These are phyloP conservation scores for Plasmodium knowlesi DNA, from an alignment of 169 alveolate genomes.

Conservation along the genomic window DNA sequence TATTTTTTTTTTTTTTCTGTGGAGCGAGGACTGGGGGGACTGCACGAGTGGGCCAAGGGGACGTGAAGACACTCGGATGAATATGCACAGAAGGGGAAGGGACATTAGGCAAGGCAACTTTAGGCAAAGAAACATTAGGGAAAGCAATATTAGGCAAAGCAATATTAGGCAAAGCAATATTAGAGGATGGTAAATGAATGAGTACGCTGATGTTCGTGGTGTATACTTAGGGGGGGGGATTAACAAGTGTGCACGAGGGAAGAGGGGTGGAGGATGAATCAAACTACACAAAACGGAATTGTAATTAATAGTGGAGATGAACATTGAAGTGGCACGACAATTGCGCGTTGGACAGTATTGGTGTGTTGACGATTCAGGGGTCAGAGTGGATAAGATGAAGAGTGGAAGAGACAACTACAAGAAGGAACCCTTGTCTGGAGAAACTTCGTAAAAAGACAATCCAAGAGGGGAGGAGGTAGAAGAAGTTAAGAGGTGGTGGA, in stretches of 20 bases:
- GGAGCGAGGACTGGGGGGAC: background rate
- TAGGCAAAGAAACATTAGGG: too few relatives aligned
- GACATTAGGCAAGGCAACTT: too few relatives aligned
- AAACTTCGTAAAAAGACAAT: background rate
- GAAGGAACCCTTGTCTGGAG: background rate
- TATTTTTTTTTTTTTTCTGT: background rate
- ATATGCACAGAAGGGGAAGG: too few relatives aligned
- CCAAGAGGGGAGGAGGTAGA: background rate
- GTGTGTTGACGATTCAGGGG: background rate
- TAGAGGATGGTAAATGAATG: background rate
- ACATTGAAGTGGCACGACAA: background rate
- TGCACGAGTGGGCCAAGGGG: background rate
- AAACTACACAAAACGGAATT: background rate
- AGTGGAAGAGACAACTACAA: background rate
- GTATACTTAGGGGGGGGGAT: background rate
- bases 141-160: too few relatives aligned
- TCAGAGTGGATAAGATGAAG: background rate
- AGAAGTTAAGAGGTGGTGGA: background rate
- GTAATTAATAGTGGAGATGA: background rate
- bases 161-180: too few relatives aligned
- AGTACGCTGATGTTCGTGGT: background rate
- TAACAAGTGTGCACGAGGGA: background rate
- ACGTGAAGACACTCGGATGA: background rate
- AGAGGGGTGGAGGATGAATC: background rate
- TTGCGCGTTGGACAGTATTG: background rate